phyloP scores from a whole-genome alignment of 306 rosid species.

The Delonix regia region DNA sequence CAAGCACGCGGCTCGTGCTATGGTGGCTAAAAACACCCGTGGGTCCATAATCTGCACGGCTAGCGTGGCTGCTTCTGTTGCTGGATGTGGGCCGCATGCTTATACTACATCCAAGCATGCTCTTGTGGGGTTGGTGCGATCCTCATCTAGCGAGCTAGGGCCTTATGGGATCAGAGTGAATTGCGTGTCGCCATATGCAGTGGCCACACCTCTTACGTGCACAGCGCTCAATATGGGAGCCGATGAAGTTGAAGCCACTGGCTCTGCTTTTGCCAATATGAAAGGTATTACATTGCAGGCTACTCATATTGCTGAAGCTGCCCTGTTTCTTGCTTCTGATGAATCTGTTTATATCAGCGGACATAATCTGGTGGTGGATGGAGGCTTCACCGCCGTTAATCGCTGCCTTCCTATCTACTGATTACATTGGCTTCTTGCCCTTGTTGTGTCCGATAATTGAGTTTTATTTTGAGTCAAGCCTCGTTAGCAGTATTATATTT shows the following conservation, averaged over 20 bases:
- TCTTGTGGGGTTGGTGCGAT: slow-evolving; percentile 58
- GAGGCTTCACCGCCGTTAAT: slow-evolving; percentile 57
- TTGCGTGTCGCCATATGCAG: slow-evolving; percentile 59
- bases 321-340: slow-evolving; percentile 74
- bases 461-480: too few relatives aligned
- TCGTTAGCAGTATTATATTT: too few relatives aligned
- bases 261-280: slow-evolving; percentile 45
- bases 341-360: slow-evolving; percentile 72
- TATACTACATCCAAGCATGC: slow-evolving; percentile 65
- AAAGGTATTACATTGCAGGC: slow-evolving; percentile 67
- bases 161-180: slow-evolving; percentile 76
- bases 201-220: slow-evolving; percentile 67
- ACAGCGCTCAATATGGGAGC: slow-evolving; percentile 30
- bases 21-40: slow-evolving; percentile 50
- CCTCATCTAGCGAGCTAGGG: slow-evolving; percentile 71
- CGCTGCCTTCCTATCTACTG: neutral
- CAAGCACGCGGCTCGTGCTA: slow-evolving; percentile 67
- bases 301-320: slow-evolving; percentile 69
- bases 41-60: slow-evolving; percentile 83
- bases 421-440: neutral
- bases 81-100: slow-evolving; percentile 49
- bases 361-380: slow-evolving; percentile 64
- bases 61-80: slow-evolving; percentile 60
- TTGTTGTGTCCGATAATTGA: neutral
- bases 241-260: slow-evolving; percentile 45